phyloP scores from a whole-genome alignment of 1,284 basidiomycete species.

The Cryptococcus hybrid region DNA sequence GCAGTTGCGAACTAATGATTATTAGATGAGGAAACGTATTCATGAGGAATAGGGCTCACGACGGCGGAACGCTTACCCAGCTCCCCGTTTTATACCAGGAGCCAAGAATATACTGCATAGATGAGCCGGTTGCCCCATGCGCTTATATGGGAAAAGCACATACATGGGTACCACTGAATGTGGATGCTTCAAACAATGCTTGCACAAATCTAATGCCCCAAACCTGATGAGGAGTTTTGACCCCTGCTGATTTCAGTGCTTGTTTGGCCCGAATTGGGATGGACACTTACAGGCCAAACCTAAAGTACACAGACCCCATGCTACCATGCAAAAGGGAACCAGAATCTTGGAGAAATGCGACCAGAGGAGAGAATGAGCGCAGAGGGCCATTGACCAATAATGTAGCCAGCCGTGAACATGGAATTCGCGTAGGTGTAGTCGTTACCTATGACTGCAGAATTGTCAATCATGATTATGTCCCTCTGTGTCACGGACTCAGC shows the following conservation, averaged over 20 bases:
- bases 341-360: slow-evolving; percentile 33
- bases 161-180: slow-evolving; percentile 32
- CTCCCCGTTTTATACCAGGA: no score
- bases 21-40: background rate
- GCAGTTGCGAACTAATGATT: slow-evolving; percentile 27
- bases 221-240: slow-evolving; percentile 29
- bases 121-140: background rate
- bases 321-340: slow-evolving; percentile 39
- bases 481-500: background rate
- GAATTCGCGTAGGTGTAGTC: slow-evolving; percentile 30
- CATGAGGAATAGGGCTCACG: slow-evolving; percentile 2
- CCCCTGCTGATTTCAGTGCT: slow-evolving; percentile 14
- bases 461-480: background rate
- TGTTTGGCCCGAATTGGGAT: background rate
- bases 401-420: slow-evolving; percentile 39
- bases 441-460: slow-evolving; percentile 22
- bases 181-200: slow-evolving; percentile 37
- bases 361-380: slow-evolving; percentile 38
- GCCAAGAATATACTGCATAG: slow-evolving; percentile 39
- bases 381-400: slow-evolving; percentile 36
- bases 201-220: slow-evolving; percentile 35
- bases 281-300: slow-evolving; percentile 21
- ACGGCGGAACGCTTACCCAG: no score
- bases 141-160: background rate
- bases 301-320: slow-evolving; percentile 36